Conservation (phyloP, 208 protist genomes). For the Trypanosoma boissoni region DNA sequence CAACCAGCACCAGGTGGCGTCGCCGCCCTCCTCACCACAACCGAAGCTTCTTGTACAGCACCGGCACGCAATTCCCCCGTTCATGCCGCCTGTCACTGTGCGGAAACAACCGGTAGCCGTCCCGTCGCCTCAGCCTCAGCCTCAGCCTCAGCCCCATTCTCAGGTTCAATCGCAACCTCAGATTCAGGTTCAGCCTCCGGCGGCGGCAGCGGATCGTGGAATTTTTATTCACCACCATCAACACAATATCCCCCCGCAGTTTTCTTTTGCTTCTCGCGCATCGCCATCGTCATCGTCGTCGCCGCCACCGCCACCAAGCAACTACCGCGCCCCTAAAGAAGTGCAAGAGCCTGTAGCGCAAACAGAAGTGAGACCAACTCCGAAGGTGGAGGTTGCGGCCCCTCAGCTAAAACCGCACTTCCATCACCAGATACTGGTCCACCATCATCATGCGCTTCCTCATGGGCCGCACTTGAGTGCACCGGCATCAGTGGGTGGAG, state of each 20-base stretch:
- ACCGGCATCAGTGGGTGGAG: slow-evolving; percentile 19
- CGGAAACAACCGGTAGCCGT: slow-evolving; percentile 14
- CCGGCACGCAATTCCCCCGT: slow-evolving; percentile 7
- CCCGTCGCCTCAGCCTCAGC: slow-evolving; percentile 2
- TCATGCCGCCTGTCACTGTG: slow-evolving; percentile 9
- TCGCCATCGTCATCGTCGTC: slow-evolving; percentile 10
- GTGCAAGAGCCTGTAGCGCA: slow-evolving; percentile 9
- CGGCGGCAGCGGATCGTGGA: not conserved
- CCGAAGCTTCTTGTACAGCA: slow-evolving; percentile 9
- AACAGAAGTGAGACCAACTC: slow-evolving; percentile 14
- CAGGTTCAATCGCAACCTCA: too few species aligned
- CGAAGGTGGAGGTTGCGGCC: slow-evolving; percentile 14
- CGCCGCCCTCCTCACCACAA: slow-evolving; percentile 17
- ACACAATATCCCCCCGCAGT: slow-evolving; percentile 20
- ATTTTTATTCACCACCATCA: slow-evolving; percentile 17
- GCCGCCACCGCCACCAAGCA: not conserved
- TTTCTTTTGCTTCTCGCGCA: slow-evolving; percentile 1
- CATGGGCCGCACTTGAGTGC: slow-evolving; percentile 7
- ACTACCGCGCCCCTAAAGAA: too few species aligned
- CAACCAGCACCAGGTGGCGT: slow-evolving; percentile 12
- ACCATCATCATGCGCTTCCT: slow-evolving; percentile 7
- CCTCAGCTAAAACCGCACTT: slow-evolving; percentile 16
- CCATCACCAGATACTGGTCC: slow-evolving; percentile 23
- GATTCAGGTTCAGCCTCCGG: too few species aligned
- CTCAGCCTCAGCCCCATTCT: not conserved